Conservation (phyloP, 2,329 filamentous ascomycete species). For the Lasiodiplodia hormozganensis region DNA sequence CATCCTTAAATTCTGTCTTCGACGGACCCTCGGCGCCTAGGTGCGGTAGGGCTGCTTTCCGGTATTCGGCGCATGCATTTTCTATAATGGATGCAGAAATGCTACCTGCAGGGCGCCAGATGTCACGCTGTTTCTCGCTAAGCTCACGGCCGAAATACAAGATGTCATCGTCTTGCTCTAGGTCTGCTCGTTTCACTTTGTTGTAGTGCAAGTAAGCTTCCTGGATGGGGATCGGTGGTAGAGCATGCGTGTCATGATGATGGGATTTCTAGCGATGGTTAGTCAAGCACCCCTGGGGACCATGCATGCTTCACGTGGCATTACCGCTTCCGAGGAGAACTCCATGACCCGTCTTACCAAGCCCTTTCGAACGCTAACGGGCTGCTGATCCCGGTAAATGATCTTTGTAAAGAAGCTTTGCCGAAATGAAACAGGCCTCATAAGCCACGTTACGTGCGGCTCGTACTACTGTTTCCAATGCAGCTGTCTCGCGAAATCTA, state of each 20-base stretch:
- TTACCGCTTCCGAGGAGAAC: constrained; percentile 13
- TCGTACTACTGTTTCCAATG: neutral
- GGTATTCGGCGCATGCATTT: constrained; percentile 9
- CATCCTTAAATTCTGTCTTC: constrained; percentile 18
- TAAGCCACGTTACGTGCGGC: neutral
- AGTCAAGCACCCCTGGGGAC: neutral
- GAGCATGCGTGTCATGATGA: constrained; percentile 71
- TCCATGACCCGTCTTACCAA: constrained; percentile 11
- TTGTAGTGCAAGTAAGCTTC: constrained; percentile 77
- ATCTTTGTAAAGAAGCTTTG: neutral
- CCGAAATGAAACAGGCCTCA: constrained; percentile 1
- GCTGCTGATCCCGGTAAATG: neutral
- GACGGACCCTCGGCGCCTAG: neutral
- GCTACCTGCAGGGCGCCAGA: neutral
- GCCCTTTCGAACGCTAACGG: neutral
- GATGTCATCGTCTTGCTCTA: constrained; percentile 58
- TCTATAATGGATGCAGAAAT: constrained; percentile 3
- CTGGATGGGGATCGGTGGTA: constrained; percentile 74
- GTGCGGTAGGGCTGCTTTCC: neutral
- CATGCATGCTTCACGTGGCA: neutral
- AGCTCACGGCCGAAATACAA: constrained; percentile 44
- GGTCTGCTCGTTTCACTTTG: constrained; percentile 61
- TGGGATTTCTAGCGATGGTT: neutral
- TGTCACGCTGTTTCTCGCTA: constrained; percentile 36
- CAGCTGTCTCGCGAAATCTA: neutral